Evolutionary conservation across 805 yeast species (phyloP).

Genomic region (Barnettozyma populi): DNA sequence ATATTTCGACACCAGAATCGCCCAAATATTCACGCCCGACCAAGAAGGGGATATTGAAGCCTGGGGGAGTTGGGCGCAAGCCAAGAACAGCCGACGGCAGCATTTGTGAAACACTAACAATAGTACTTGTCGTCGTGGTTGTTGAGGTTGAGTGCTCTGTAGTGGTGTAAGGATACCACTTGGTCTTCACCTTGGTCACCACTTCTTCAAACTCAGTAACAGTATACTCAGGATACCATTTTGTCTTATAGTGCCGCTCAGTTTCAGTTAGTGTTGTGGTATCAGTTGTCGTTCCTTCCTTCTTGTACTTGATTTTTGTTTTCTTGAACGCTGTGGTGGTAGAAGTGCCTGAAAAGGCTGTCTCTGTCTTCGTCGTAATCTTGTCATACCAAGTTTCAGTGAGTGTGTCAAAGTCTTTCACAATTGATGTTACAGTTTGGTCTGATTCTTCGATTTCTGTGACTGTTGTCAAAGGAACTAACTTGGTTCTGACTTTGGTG

Average conservation of each 20-base stretch:
- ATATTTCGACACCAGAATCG: neutral
- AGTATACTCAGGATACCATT: conserved; percentile 22
- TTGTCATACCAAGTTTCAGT: conserved; percentile 14
- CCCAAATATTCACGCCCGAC: conserved; percentile 3
- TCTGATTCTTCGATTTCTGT: conserved; percentile 26
- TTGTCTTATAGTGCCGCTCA: conserved; percentile 15
- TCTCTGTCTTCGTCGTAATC: conserved; percentile 8
- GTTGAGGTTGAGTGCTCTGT: conserved; percentile 12
- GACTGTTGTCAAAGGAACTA: conserved; percentile 19
- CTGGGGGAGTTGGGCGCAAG: conserved; percentile 16
- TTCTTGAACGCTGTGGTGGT: conserved; percentile 18
- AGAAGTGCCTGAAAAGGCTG: conserved; percentile 11
- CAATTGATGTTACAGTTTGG: conserved; percentile 24
- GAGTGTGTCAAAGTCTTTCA: conserved; percentile 19
- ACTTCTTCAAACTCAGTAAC: conserved; percentile 23
- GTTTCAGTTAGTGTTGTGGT: conserved; percentile 16
- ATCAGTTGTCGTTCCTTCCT: conserved; percentile 14
- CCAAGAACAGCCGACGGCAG: conserved; percentile 3
- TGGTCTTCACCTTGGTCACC: conserved; percentile 15
- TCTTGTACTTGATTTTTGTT: conserved; percentile 15
- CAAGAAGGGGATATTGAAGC: conserved; percentile 1
- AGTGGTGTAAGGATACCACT: conserved; percentile 22
- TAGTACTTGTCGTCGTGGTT: conserved; percentile 5
- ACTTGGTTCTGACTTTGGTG: conserved; percentile 14
- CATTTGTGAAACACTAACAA: neutral